Conservation (phyloP, 2,329 filamentous ascomycete species). For the Drechslera avenae region DNA sequence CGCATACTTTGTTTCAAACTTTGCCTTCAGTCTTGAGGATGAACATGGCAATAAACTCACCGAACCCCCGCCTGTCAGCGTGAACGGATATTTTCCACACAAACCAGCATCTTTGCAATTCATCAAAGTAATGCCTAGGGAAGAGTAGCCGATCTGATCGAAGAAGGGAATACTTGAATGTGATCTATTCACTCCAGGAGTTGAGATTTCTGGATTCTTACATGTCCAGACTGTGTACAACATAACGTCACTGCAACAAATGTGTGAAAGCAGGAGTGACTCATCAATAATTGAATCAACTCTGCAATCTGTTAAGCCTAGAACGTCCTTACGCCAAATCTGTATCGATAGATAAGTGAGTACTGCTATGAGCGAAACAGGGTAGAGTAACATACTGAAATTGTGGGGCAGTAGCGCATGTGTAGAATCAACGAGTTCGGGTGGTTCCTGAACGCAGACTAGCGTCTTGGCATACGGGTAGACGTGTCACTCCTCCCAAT, state of each 20-base stretch:
- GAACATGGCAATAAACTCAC: conserved; percentile 42
- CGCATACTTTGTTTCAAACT: conserved; percentile 56
- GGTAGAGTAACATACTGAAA: not conserved
- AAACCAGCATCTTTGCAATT: conserved; percentile 48
- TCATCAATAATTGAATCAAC: too few species aligned
- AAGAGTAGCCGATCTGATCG: conserved; percentile 14
- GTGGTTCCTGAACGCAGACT: conserved; percentile 3
- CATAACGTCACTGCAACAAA: too few species aligned
- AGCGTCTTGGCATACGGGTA: conserved; percentile 19
- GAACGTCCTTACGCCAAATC: too few species aligned
- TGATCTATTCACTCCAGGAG: too few species aligned
- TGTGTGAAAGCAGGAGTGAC: too few species aligned
- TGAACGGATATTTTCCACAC: conserved; percentile 48
- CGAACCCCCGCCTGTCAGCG: conserved; percentile 41
- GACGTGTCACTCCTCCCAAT: conserved; percentile 15
- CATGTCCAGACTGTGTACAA: too few species aligned
- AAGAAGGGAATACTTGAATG: too few species aligned
- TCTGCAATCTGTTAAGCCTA: too few species aligned
- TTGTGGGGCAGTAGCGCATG: not conserved
- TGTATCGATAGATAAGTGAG: too few species aligned
- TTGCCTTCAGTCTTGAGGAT: conserved; percentile 54
- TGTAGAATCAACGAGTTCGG: not conserved
- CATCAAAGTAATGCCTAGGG: conserved; percentile 48
- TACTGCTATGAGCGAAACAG: too few species aligned
- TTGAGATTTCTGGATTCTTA: too few species aligned